phyloP scores from a whole-genome alignment of 805 yeast species.

The Schwanniomyces vanrijiae region DNA sequence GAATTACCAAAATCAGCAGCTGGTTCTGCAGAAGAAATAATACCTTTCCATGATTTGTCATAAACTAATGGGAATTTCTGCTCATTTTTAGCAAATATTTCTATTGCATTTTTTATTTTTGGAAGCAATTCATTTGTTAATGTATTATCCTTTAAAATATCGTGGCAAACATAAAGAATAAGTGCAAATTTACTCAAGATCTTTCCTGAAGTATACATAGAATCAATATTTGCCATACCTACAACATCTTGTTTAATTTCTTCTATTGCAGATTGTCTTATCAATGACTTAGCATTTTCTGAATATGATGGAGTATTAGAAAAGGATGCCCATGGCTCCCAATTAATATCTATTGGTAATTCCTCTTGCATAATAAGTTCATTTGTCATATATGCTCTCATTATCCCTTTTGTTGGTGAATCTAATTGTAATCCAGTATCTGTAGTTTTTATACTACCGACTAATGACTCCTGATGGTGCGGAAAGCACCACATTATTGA shows the following conservation, averaged over 20 bases:
- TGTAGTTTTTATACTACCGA: slow-evolving; percentile 19
- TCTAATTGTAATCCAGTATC: slow-evolving; percentile 39
- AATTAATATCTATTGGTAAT: slow-evolving; percentile 41
- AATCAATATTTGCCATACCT: slow-evolving; percentile 64
- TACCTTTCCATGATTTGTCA: slow-evolving; percentile 77
- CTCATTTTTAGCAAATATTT: slow-evolving; percentile 63
- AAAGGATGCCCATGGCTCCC: slow-evolving; percentile 58
- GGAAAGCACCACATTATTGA: slow-evolving; percentile 52
- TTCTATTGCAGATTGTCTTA: slow-evolving; percentile 47
- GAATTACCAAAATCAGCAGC: slow-evolving; percentile 72
- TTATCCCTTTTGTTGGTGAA: slow-evolving; percentile 51
- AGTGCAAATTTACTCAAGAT: slow-evolving; percentile 87
- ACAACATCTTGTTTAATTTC: slow-evolving; percentile 59
- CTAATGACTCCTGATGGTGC: slow-evolving; percentile 46
- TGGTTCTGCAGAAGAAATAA: slow-evolving; percentile 66
- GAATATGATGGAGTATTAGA: slow-evolving; percentile 21
- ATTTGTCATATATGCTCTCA: slow-evolving; percentile 44
- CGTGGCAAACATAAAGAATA: slow-evolving; percentile 71
- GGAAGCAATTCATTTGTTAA: slow-evolving; percentile 54
- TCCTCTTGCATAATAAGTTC: slow-evolving; percentile 41
- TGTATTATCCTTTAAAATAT: slow-evolving; percentile 55
- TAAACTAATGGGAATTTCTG: slow-evolving; percentile 76
- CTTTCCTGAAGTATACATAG: slow-evolving; percentile 92
- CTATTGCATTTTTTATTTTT: slow-evolving; percentile 65
- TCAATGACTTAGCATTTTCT: slow-evolving; percentile 31